Evolutionary conservation across 2,329 filamentous ascomycete genomes (phyloP).

Genomic region (Diaporthe destruens): DNA sequence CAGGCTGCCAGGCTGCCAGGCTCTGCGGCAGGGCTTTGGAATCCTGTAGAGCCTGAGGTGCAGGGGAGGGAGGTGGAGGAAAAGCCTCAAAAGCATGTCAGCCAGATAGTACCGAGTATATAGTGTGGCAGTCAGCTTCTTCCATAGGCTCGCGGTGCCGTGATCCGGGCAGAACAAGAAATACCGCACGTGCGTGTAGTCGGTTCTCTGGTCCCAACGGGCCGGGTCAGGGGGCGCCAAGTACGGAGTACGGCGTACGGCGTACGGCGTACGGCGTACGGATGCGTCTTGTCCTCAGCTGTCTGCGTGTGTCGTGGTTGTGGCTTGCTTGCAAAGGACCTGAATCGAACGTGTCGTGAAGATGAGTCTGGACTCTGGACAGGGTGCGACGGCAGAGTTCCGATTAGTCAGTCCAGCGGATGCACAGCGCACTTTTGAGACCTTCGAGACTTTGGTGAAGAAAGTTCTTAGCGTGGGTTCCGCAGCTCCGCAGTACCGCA

Average conservation of each 20-base stretch:
- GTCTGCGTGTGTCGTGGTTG: not conserved
- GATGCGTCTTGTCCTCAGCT: not conserved
- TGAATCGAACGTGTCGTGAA: not conserved
- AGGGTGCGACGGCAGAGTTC: not conserved
- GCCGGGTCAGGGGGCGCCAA: constrained; percentile 13
- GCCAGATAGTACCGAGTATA: too few relatives aligned
- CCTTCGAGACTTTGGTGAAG: too few relatives aligned
- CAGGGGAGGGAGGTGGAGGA: not conserved
- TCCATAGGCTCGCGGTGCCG: constrained; percentile 18
- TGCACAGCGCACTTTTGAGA: not conserved
- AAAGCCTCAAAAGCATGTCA: constrained; percentile 20
- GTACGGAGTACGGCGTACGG: too few relatives aligned
- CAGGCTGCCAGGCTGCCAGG: too few relatives aligned
- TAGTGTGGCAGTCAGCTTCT: not conserved
- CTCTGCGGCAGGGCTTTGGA: not conserved
- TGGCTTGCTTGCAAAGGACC: not conserved
- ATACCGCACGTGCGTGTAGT: too few relatives aligned
- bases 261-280: too few relatives aligned
- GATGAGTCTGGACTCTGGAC: not conserved
- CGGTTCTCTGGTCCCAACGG: not conserved
- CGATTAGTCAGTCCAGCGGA: constrained; percentile 16
- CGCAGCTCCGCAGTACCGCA: not conserved
- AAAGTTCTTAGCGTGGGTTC: constrained; percentile 5
- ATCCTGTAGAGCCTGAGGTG: not conserved
- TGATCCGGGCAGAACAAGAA: not conserved